phyloP scores from a whole-genome alignment of 2,329 filamentous ascomycete genomes.

The Aspergillus arachidicola region DNA sequence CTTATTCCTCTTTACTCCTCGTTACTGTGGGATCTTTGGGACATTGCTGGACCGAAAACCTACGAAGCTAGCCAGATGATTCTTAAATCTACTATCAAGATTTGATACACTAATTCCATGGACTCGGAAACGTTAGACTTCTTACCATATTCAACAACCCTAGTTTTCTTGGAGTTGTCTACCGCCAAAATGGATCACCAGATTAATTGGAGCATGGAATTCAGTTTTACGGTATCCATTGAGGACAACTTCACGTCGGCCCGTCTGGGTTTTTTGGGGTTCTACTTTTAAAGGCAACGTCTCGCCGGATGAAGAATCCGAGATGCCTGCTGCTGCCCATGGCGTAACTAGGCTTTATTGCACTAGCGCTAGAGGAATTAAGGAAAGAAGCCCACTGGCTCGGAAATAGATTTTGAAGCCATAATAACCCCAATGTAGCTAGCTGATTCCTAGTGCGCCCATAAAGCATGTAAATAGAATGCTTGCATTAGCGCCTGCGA shows the following conservation, averaged over 20 bases:
- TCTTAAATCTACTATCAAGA: background rate
- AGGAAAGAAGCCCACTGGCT: background rate
- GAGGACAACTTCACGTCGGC: background rate
- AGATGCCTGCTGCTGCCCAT: background rate
- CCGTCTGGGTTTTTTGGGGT: background rate
- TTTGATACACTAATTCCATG: background rate
- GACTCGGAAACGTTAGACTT: background rate
- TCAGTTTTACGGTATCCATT: background rate
- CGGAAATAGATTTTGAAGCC: background rate
- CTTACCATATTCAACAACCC: background rate
- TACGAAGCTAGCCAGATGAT: background rate
- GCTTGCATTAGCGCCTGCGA: background rate
- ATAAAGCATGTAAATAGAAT: background rate
- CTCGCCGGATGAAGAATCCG: background rate
- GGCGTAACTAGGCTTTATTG: background rate
- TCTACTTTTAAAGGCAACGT: background rate
- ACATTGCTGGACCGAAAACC: background rate
- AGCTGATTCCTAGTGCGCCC: background rate
- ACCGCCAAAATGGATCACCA: background rate
- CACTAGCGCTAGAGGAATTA: background rate
- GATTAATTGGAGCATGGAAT: background rate
- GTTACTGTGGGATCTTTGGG: background rate
- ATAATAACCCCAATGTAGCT: background rate
- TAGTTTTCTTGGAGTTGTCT: background rate
- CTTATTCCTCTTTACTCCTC: too few relatives aligned